Evolutionary conservation across 768 basidiomycete genomes (phyloP).

Genomic region (Suillus alpinus): DNA sequence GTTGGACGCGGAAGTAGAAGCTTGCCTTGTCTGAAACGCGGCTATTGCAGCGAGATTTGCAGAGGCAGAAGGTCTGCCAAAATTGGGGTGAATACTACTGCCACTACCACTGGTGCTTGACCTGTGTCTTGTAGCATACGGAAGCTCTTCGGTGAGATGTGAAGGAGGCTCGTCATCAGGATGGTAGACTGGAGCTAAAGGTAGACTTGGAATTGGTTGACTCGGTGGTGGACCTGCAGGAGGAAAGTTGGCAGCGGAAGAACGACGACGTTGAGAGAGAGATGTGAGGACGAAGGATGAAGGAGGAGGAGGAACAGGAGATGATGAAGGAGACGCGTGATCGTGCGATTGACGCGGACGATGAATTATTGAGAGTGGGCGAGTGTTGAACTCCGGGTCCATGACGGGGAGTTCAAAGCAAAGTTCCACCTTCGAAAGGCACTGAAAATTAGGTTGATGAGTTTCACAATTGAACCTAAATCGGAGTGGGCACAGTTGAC

Average conservation of each 20-base stretch:
- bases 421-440: not conserved
- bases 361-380: conserved; percentile 26
- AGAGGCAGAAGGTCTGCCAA: conserved; percentile 37
- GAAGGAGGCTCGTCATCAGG: conserved; percentile 21
- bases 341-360: conserved; percentile 36
- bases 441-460: not conserved
- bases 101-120: conserved; percentile 34
- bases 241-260: conserved; percentile 59
- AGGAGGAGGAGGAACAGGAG: conserved; percentile 28
- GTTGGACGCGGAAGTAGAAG: conserved; percentile 24
- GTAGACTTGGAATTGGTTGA: conserved; percentile 71
- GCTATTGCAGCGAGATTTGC: conserved; percentile 57
- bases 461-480: not conserved
- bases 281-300: conserved; percentile 30
- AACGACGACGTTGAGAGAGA: conserved; percentile 56
- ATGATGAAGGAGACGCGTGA: conserved; percentile 23
- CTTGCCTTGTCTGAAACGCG: conserved; percentile 52
- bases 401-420: conserved; percentile 13
- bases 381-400: conserved; percentile 29
- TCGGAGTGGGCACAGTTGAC: not conserved
- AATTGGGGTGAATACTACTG: conserved; percentile 17
- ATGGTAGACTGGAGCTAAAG: conserved; percentile 31
- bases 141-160: conserved; percentile 30
- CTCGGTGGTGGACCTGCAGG: conserved; percentile 72
- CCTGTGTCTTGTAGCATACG: conserved; percentile 29